These are phyloP conservation scores for Pisolithus thermaeus DNA, from an alignment of 1,284 basidiomycete species.

Conservation along the genomic window DNA sequence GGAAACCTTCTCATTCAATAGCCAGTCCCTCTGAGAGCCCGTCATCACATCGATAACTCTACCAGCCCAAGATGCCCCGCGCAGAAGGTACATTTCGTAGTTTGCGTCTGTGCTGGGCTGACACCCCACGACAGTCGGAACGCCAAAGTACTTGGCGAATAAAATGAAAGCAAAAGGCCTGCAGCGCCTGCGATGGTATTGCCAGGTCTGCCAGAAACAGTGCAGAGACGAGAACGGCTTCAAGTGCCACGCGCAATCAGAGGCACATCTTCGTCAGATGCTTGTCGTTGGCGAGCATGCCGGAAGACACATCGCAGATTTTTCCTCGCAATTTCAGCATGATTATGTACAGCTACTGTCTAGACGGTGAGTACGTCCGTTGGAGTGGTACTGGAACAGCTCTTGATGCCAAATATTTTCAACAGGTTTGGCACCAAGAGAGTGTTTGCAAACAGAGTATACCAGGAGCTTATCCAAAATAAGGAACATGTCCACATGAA, in stretches of 20 bases:
- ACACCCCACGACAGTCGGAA: constrained; percentile 55
- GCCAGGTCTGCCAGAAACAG: constrained; percentile 95
- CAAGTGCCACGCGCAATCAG: constrained; percentile 85
- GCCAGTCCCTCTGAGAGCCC: not conserved
- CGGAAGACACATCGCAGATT: constrained; percentile 86
- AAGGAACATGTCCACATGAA: constrained; percentile 98
- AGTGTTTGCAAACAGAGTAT: constrained; percentile 91
- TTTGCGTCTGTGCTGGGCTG: not conserved
- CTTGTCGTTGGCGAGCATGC: constrained; percentile 92
- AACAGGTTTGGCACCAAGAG: constrained; percentile 87
- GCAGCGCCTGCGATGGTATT: constrained; percentile 92
- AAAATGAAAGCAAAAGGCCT: constrained; percentile 96
- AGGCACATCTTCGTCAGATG: constrained; percentile 93
- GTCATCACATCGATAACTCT: not conserved
- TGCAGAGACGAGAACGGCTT: constrained; percentile 97
- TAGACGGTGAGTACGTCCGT: constrained; percentile 50
- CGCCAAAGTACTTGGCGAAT: constrained; percentile 88
- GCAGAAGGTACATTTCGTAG: constrained; percentile 57
- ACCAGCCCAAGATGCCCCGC: constrained; percentile 55
- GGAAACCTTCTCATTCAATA: not conserved
- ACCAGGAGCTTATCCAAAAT: constrained; percentile 97
- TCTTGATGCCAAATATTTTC: not conserved
- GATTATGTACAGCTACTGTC: constrained; percentile 90
- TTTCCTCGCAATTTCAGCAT: constrained; percentile 84
- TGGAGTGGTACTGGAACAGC: not conserved